A percentile compares a stretch with the other conserved stretches of the same genome.
These are phyloP conservation scores for Nicotiana benthamiana DNA, from an alignment of 257 asterid genomes.

Conservation along the genomic window DNA sequence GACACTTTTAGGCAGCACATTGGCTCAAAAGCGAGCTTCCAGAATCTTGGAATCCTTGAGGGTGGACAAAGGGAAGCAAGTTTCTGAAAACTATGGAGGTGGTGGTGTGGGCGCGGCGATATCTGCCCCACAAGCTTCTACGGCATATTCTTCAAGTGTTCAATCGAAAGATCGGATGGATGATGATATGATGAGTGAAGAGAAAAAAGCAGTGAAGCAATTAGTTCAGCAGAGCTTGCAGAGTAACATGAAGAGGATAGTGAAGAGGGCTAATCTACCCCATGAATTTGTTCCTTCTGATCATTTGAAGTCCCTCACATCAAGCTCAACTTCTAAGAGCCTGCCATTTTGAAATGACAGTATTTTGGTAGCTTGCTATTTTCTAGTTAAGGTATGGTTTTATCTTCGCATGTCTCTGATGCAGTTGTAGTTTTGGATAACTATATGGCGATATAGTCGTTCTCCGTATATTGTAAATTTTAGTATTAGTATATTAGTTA, in stretches of 20 bases:
- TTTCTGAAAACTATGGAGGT: slow-evolving; percentile 23
- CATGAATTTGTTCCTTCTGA: slow-evolving; percentile 76
- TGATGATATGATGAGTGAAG: slow-evolving; percentile 60
- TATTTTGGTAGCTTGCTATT: neutral
- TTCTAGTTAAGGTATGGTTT: neutral
- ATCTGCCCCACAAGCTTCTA: slow-evolving; percentile 46
- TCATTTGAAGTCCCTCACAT: slow-evolving; percentile 55
- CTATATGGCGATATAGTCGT: neutral
- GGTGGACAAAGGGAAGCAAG: slow-evolving; percentile 71
- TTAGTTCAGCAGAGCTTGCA: slow-evolving; percentile 86
- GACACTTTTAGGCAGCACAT: slow-evolving; percentile 66
- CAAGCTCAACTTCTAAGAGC: slow-evolving; percentile 83
- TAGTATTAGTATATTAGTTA: neutral
- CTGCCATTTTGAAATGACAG: slow-evolving; percentile 49
- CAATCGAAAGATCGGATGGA: slow-evolving; percentile 6
- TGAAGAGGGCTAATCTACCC: slow-evolving; percentile 73
- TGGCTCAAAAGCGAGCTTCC: slow-evolving; percentile 85
- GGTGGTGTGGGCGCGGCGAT: slow-evolving; percentile 21
- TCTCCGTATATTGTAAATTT: neutral
- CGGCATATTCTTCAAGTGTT: slow-evolving; percentile 9
- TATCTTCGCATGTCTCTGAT: neutral
- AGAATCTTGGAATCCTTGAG: slow-evolving; percentile 67
- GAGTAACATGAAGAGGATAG: slow-evolving; percentile 80
- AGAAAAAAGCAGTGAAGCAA: slow-evolving; percentile 76
- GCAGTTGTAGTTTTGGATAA: neutral